Base-by-base conservation (phyloP, 257 asterid genomes). In the Nyctanthes arbortristis region DNA sequence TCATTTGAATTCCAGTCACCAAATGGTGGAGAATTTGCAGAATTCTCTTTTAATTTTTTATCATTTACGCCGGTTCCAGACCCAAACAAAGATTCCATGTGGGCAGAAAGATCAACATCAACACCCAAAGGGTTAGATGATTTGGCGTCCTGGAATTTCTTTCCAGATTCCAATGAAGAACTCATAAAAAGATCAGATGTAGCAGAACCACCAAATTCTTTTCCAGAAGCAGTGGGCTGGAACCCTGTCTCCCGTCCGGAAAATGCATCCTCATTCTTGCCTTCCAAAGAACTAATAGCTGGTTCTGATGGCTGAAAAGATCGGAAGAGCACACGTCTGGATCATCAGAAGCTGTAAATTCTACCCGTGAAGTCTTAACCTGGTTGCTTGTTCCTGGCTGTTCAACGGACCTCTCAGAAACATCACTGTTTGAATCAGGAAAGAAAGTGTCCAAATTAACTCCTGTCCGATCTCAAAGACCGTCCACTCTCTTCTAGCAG, bases 181-280 rank as follows among this genome's bases (percentile, higher is more conserved):
- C 60, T 69, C 39, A 69, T 29, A 45, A 63, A 33, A 59, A 74
- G 74, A 75, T 69, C 80, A 22, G 86, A 77, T 35, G 81, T 76
- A 28, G 39, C 49, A 52, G 77, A 65, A 70, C 34, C 79, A 69
- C 31, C 57, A 16, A 65, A 76, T 69, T 70, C 75, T 63, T 39
- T 73, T 72, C 72, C 89, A 73, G 76, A 47, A 74, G 74, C 84
- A 67, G 93, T 77, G 63, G 75, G 73, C 69, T 85, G 95, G 75
- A 93, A 93, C 76, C 86, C 93, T 39, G 98, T 96, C 70, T 87
- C 82, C 98, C 98, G 90, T 70, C 73, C 92, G 13, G 95, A 77
- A 67, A 80, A 77, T n/a, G 66, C 81, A 68, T 73, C 81, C 68
- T 18, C 49, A 33, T 60, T 56, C 70, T 72, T 49, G 35, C 63